Base-by-base conservation (phyloP, 208 protist genomes). In the Wallacemonas sp. region DNA sequence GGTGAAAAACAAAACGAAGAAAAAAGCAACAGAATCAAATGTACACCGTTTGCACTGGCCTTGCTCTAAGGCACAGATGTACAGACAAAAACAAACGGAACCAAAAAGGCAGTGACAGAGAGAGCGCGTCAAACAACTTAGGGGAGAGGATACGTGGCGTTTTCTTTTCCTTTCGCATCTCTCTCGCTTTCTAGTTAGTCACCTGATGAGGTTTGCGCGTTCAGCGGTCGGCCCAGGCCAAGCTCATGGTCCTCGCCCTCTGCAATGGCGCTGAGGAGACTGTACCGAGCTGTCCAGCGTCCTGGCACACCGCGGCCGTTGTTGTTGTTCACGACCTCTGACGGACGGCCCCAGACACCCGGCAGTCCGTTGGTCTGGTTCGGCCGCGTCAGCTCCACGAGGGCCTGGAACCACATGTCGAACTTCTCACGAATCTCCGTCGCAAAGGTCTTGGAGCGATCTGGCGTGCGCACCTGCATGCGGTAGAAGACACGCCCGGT, bases 381-480 rank as follows among this genome's bases (percentile, higher is more conserved):
- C 19, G 73, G 65, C 26, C 24, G 52, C 29, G 77, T 85, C 21
- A 95, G 64, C 32, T 82, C 72, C 61, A 72, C 33, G 56, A 95
- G 65, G 6, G 78, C 74, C 26, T 73, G 44, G 56, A 86, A 89
- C 86, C 88, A 95, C 33, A 88, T 34, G 63, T 95, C 82, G 65
- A 92, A 95, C 65, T 92, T 91, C 2, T 85, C 79, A 2, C 77
- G 72, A 30, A 84, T 55, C 73, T 95, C 85, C 4, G 85, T 95
- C 14, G 80, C 83, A 41, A 95, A 67, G 48, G 74, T 74, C 41
- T 88, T 58, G 23, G 61, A 74, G 30, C 73, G 76, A 19, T 83
- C 73, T 3, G 76, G 66, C 0, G 78, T 85, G 34, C 70, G 55
- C 44, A 95, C 63, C 17, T 60, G 56, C 62, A 95, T 76, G 52